Base-by-base conservation (phyloP, 495 filamentous ascomycete genomes). In the Mycothermus thermophilus region DNA sequence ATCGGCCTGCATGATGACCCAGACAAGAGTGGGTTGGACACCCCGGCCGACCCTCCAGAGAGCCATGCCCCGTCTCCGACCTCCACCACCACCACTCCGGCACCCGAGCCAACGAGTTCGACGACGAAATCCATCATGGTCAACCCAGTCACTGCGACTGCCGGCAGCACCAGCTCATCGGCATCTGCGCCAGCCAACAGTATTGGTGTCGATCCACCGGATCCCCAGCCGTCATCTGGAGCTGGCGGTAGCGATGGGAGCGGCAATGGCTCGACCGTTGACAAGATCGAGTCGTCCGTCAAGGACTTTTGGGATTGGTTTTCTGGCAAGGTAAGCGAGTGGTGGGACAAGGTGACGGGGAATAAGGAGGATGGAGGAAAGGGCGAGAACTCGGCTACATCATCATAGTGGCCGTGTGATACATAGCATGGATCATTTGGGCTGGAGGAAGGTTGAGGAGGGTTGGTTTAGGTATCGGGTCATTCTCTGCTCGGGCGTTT, bases 1-100 rank as follows among this genome's bases (percentile, higher is more conserved):
- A 50, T 77, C 3, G 83, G 79, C 1, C 55, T 79, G 6, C 81
- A 88, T 41, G 40, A 22, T 9, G 46, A 59, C n/a, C 47, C 57
- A 1, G 54, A 53, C 1, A n/a, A 19, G 2, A 41, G 30, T 2
- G 40, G 27, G 3, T 13, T 52, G 4, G 51, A 62, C 5, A 48
- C 55, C 8, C 52, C 58, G 4, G 47, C 41, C 5, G 57, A 65
- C 29, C 49, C 63, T 1, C 37, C 43, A 4, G 16, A 23, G 11
- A n/a, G 20, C 0, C 17, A 28, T 12, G 13, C 40, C 1, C 11
- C 9, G 3, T 20, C 29, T 9, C 13, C 37, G 14, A 19, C 27
- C 24, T 27, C 22, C 8, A 20, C 32, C 25, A 41, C 35, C 22
- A 47, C 46, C 23, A 35, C 30, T 6, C 33, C 44, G 18, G 30